phyloP scores from a whole-genome alignment of 2,329 filamentous ascomycete species.

The Lachnellula cervina region DNA sequence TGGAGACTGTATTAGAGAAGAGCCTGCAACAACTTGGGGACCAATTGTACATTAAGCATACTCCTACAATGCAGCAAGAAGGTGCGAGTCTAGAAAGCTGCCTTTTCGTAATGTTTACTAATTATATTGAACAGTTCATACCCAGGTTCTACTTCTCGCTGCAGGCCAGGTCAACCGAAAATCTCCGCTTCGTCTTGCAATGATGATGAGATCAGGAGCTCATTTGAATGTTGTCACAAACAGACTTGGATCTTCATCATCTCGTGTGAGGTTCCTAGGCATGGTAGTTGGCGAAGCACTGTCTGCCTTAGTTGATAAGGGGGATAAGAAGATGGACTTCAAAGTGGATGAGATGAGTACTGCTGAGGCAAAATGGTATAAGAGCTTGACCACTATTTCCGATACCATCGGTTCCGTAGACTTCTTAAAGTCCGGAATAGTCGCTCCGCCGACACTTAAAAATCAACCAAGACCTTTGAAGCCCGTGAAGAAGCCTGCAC shows the following conservation, averaged over 20 bases:
- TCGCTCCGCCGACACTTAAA: constrained; percentile 15
- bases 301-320: constrained; percentile 54
- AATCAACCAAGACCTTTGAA: constrained; percentile 19
- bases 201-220: constrained; percentile 63
- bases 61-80: constrained; percentile 83
- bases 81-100: constrained; percentile 43
- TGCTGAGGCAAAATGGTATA: constrained; percentile 71
- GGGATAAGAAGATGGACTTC: constrained; percentile 73
- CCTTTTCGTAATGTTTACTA: constrained; percentile 6
- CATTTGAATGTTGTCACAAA: constrained; percentile 83
- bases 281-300: constrained; percentile 79
- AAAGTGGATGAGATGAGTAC: constrained; percentile 73
- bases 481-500: constrained; percentile 29
- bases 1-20: constrained; percentile 60
- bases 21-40: constrained; percentile 74
- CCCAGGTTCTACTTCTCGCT: constrained; percentile 71
- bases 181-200: constrained; percentile 59
- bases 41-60: constrained; percentile 79
- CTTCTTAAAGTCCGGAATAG: constrained; percentile 37
- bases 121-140: constrained; percentile 55
- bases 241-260: constrained; percentile 71
- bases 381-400: constrained; percentile 55
- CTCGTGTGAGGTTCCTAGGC: constrained; percentile 72
- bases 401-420: constrained; percentile 60
- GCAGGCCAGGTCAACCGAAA: constrained; percentile 70